Percentiles rank a stretch among this genome's conserved stretches.
Evolutionary conservation across 495 filamentous ascomycete species (phyloP).

Genomic region (Geopyxis carbonaria): DNA sequence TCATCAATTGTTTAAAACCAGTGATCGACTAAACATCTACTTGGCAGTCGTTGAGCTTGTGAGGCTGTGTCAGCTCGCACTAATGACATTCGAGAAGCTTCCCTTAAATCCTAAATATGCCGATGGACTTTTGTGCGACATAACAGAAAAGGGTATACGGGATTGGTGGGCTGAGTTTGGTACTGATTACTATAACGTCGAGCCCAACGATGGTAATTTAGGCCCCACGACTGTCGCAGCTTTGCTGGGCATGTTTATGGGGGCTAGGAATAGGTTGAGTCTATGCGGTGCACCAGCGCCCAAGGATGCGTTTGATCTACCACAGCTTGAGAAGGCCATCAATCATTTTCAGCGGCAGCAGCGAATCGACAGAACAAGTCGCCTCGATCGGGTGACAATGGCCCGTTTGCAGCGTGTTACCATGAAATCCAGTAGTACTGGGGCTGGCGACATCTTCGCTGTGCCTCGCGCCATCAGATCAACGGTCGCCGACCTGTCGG

Average conservation of each 20-base stretch:
- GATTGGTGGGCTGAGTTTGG: conserved; percentile 97
- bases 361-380: conserved; percentile 47
- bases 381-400: conserved; percentile 69
- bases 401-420: conserved; percentile 63
- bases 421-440: conserved; percentile 50
- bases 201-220: conserved; percentile 79
- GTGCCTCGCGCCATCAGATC: conserved; percentile 85
- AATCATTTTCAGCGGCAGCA: conserved; percentile 76
- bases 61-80: conserved; percentile 76
- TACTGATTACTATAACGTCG: conserved; percentile 71
- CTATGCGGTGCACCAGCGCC: conserved; percentile 58
- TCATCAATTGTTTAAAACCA: conserved; percentile 71
- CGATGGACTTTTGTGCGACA: conserved; percentile 81
- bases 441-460: conserved; percentile 50
- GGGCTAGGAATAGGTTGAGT: conserved; percentile 73
- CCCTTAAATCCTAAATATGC: conserved; percentile 75
- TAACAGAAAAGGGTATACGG: conserved; percentile 74
- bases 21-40: conserved; percentile 59
- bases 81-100: conserved; percentile 48
- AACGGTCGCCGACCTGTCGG: conserved; percentile 81
- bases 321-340: conserved; percentile 64
- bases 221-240: conserved; percentile 87
- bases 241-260: conserved; percentile 70
- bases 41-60: conserved; percentile 73
- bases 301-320: conserved; percentile 86